These are phyloP conservation scores for Kondoa subrosea DNA, from an alignment of 768 basidiomycete species.

Conservation along the genomic window DNA sequence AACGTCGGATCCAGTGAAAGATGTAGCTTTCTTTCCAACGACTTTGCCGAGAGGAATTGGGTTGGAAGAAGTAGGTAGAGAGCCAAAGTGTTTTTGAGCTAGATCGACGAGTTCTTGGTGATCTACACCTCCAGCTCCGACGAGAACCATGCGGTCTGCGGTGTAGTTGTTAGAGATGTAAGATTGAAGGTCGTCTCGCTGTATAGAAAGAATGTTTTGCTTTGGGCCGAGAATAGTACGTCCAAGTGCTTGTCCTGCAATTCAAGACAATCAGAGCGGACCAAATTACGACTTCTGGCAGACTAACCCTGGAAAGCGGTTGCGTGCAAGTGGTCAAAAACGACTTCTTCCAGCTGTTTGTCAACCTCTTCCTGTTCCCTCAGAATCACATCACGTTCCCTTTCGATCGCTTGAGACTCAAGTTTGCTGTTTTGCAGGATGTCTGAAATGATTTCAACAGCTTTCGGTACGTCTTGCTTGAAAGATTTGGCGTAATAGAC, in stretches of 20 bases:
- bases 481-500: constrained; percentile 99
- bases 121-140: constrained; percentile 87
- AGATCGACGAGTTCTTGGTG: constrained; percentile 83
- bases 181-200: constrained; percentile 62
- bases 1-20: constrained; percentile 86
- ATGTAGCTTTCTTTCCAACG: constrained; percentile 46
- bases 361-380: constrained; percentile 98
- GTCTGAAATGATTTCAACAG: constrained; percentile 94
- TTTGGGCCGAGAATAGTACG: constrained; percentile 95
- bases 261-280: neutral
- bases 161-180: constrained; percentile 99
- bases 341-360: constrained; percentile 94
- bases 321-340: constrained; percentile 93
- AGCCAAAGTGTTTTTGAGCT: constrained; percentile 80
- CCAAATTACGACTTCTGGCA: neutral
- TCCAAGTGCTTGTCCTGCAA: constrained; percentile 73
- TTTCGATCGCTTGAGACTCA: constrained; percentile 67
- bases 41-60: constrained; percentile 75
- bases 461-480: constrained; percentile 73
- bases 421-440: constrained; percentile 94
- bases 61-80: constrained; percentile 66
- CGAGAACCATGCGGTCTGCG: constrained; percentile 95
- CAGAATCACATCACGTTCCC: constrained; percentile 89
- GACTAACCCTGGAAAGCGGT: constrained; percentile 79
- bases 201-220: constrained; percentile 86